Base-by-base conservation (phyloP, 805 yeast species). In the Priceomyces medius region DNA sequence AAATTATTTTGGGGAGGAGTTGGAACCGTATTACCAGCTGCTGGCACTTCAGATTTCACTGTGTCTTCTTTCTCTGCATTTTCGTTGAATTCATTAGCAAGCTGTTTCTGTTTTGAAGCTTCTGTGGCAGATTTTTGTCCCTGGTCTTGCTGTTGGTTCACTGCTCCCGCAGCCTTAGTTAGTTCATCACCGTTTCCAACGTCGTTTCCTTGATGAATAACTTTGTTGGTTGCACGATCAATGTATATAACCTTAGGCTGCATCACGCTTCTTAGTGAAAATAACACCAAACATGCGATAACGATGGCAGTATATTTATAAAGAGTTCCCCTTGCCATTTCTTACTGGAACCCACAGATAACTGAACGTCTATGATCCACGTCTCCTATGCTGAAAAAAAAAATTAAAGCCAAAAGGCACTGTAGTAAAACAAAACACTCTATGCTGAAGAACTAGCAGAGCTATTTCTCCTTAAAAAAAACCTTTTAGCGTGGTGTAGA, bases 171-270 rank as follows among this genome's bases (percentile, higher is more conserved):
- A 26, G 10, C 5, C 20, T 31, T 31, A 4, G 34, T 19, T 31
- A 12, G 24, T 26, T 26, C 35, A 9, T 10, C 9, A 10, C 13
- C 19, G 19, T 20, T 20, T 18, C n/a, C 24, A 32, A 14, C 24
- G 19, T 18, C 7, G 3, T 32, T 32, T 8, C 6, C 35, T 16
- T 23, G 27, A 16, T 35, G n/a, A 10, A 45, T 24, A 9, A 52
- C 41, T 19, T 50, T 41, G 32, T 50, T 53, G 4, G 56, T 48
- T 5, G 20, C 24, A 8, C 45, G 20, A 27, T 53, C 57, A 7
- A 53, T 42, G 31, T 53, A 53, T 3, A 53, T 49, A 10, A 47
- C 49, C 4, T 14, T 20, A 1, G 55, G 55, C 20, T 38, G 43
- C 3, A 44, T 23, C 3, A 49, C 24, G 3, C 31, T 23, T 3